These are phyloP conservation scores for Diplodia mutila DNA, from an alignment of 2,329 filamentous ascomycete species.

Conservation along the genomic window DNA sequence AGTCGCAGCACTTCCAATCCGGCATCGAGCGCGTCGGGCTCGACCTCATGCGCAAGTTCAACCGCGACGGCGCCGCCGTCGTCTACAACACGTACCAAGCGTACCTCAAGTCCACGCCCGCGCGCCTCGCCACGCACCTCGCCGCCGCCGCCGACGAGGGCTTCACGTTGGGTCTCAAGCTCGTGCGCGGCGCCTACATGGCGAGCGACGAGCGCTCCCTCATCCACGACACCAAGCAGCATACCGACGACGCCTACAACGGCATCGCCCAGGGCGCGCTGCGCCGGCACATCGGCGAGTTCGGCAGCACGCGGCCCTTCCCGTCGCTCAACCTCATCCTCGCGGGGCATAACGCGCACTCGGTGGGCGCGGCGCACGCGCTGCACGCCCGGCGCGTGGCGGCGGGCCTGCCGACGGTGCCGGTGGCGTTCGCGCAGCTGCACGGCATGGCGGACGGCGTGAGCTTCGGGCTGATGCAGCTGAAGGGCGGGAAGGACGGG, in stretches of 20 bases:
- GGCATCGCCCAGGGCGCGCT: constrained; percentile 65
- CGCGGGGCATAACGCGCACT: constrained; percentile 79
- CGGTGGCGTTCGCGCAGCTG: constrained; percentile 72
- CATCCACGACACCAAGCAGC: constrained; percentile 59
- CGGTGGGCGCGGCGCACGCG: constrained; percentile 49
- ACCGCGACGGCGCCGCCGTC: constrained; percentile 56
- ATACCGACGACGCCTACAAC: constrained; percentile 68
- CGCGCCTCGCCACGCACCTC: constrained; percentile 51
- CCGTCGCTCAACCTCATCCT: constrained; percentile 66
- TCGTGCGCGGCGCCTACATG: constrained; percentile 63
- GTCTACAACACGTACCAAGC: constrained; percentile 70
- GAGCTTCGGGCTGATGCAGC: constrained; percentile 59
- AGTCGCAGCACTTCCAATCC: constrained; percentile 57
- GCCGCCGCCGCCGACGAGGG: constrained; percentile 49
- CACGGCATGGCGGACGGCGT: constrained; percentile 97
- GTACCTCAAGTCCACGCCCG: constrained; percentile 56
- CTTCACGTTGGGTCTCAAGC: constrained; percentile 60
- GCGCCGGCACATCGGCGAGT: constrained; percentile 49
- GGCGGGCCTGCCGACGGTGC: constrained; percentile 48
- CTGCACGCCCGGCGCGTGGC: constrained; percentile 54
- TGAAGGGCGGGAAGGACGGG: constrained; percentile 52
- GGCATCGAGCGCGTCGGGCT: constrained; percentile 58
- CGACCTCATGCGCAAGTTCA: constrained; percentile 58
- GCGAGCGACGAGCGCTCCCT: constrained; percentile 52
- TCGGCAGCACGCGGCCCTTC: constrained; percentile 45